Conservation (phyloP, 108 stramenopile genomes). For the Schizochytrium sp. region DNA sequence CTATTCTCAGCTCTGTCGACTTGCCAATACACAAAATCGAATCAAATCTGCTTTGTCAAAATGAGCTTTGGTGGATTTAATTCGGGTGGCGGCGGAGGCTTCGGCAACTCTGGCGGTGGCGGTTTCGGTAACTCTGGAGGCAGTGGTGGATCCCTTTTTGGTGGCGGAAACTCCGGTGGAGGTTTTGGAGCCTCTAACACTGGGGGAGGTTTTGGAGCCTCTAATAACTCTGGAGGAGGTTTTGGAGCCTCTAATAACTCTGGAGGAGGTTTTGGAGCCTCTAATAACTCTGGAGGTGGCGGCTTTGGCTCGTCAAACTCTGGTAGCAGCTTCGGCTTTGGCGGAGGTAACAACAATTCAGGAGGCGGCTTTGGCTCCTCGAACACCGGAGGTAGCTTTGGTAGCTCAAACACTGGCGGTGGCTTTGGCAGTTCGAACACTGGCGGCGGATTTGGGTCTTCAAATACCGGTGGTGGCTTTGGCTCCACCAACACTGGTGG, state of each 20-base stretch:
- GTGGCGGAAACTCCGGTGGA: constrained; percentile 35
- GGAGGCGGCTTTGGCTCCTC: constrained; percentile 17
- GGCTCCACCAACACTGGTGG: background rate
- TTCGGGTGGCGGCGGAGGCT: background rate
- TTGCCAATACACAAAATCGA: no score
- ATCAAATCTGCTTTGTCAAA: background rate
- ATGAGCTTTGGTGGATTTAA: constrained; percentile 1
- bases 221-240: background rate
- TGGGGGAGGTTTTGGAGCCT: constrained; percentile 35
- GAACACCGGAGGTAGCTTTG: constrained; percentile 43
- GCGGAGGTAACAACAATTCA: background rate
- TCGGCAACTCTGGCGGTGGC: background rate
- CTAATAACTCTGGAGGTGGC: background rate
- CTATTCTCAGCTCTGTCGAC: no score
- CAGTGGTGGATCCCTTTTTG: constrained; percentile 12
- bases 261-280: constrained; percentile 67
- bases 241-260: constrained; percentile 48
- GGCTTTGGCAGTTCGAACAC: constrained; percentile 36
- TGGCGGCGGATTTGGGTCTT: background rate
- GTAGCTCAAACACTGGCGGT: background rate
- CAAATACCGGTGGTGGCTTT: background rate
- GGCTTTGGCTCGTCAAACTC: constrained; percentile 54
- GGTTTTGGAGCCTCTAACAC: constrained; percentile 39
- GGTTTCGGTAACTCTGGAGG: background rate
- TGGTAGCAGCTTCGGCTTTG: background rate